Percentiles rank a stretch among this genome's conserved stretches.
phyloP scores from a whole-genome alignment of 1,139 yeast species.

The Geotrichum europaeum region DNA sequence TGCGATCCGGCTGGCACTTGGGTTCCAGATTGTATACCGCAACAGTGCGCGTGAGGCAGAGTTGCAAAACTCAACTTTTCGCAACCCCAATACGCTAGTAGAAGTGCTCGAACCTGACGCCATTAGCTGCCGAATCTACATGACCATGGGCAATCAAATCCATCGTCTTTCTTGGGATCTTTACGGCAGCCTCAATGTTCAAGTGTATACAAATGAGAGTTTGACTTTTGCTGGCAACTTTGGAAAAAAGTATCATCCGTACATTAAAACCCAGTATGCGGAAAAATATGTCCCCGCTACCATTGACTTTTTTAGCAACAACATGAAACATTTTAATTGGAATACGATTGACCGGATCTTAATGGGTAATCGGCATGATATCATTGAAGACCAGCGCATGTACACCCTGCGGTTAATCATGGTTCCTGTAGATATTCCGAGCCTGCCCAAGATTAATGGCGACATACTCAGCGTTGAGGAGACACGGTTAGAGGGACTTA shows the following conservation, averaged over 20 bases:
- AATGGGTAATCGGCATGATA: slow-evolving; percentile 80
- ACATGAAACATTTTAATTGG: slow-evolving; percentile 69
- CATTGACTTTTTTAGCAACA: slow-evolving; percentile 50
- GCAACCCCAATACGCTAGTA: slow-evolving; percentile 41
- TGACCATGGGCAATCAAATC: slow-evolving; percentile 74
- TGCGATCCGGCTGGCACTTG: slow-evolving; percentile 69
- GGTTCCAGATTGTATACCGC: slow-evolving; percentile 83
- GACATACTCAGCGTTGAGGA: slow-evolving; percentile 76
- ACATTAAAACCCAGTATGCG: slow-evolving; percentile 74
- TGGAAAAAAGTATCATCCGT: slow-evolving; percentile 42
- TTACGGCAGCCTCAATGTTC: slow-evolving; percentile 60
- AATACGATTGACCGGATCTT: slow-evolving; percentile 80
- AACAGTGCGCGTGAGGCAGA: slow-evolving; percentile 62
- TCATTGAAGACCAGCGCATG: slow-evolving; percentile 48
- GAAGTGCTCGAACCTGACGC: slow-evolving; percentile 39
- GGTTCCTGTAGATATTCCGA: slow-evolving; percentile 60
- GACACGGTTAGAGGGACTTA: slow-evolving; percentile 79
- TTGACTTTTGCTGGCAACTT: slow-evolving; percentile 22
- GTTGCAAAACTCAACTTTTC: slow-evolving; percentile 39
- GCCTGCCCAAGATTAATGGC: slow-evolving; percentile 6
- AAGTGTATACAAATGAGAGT: slow-evolving; percentile 47
- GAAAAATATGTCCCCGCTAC: slow-evolving; percentile 50
- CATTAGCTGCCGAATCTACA: slow-evolving; percentile 58
- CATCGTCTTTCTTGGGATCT: slow-evolving; percentile 72
- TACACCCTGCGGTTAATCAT: slow-evolving; percentile 78